phyloP scores from a whole-genome alignment of 345 rosid genomes.

The Salix purpurea region DNA sequence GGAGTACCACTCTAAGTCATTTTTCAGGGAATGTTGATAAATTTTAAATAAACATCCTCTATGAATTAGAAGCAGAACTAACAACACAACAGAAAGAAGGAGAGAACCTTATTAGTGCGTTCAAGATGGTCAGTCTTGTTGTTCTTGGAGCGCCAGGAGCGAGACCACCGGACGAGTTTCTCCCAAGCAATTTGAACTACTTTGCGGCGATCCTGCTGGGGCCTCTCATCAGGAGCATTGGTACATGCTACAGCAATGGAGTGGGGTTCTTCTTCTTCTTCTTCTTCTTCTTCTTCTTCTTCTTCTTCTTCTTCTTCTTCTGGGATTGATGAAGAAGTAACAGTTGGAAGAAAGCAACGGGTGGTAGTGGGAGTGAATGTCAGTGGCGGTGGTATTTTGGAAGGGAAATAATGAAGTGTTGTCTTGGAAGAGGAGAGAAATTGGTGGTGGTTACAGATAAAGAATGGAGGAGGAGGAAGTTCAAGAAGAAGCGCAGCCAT shows the following conservation, averaged over 20 bases:
- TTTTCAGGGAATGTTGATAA: no score
- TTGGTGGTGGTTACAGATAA: background rate
- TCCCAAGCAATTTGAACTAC: constrained; percentile 85
- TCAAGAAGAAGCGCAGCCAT: constrained; percentile 4
- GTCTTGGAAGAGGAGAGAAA: background rate
- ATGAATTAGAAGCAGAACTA: background rate
- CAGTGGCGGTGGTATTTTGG: background rate
- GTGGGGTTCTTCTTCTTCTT: constrained; percentile 2
- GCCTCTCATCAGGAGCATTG: constrained; percentile 22
- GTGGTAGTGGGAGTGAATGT: background rate
- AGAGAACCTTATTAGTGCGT: constrained; percentile 69
- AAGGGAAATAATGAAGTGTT: background rate
- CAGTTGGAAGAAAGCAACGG: constrained; percentile 27
- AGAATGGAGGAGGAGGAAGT: background rate
- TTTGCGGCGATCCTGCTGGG: constrained; percentile 48
- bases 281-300: background rate
- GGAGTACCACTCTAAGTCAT: no score
- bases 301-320: background rate
- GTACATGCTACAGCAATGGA: background rate
- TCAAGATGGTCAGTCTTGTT: constrained; percentile 62
- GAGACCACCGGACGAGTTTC: constrained; percentile 84
- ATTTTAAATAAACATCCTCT: background rate
- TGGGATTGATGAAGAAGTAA: constrained; percentile 1
- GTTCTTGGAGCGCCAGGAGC: constrained; percentile 75
- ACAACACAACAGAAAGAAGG: background rate